Conservation (phyloP, 371 early-diverging fungal species). For the Mortierella sp. region DNA sequence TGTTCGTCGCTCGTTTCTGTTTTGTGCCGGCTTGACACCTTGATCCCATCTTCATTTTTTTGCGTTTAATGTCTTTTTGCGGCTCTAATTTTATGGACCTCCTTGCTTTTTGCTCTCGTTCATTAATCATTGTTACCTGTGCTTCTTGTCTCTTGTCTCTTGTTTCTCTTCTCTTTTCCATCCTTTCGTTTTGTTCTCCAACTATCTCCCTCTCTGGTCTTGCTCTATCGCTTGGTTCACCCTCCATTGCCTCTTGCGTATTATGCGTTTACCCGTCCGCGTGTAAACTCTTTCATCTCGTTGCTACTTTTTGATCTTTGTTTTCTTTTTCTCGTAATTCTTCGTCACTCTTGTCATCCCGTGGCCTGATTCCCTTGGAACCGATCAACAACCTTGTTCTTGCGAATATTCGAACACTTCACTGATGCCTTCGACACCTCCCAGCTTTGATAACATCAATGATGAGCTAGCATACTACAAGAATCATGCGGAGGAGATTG, state of each 20-base stretch:
- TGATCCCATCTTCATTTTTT: background rate
- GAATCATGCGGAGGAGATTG: conserved; percentile 60
- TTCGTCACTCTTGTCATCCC: background rate
- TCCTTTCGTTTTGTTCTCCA: background rate
- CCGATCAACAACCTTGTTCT: background rate
- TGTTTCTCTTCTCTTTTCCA: background rate
- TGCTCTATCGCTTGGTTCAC: background rate
- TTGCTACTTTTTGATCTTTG: background rate
- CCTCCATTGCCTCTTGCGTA: too few species aligned
- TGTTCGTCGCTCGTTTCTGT: too few species aligned
- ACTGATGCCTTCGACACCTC: conserved; percentile 5
- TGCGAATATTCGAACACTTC: background rate
- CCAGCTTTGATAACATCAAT: conserved; percentile 60
- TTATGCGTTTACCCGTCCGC: background rate
- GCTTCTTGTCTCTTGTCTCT: background rate
- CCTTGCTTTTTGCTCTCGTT: conserved; percentile 11
- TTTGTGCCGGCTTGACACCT: too few species aligned
- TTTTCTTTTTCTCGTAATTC: background rate
- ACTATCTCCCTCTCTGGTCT: background rate
- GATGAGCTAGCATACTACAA: conserved; percentile 73
- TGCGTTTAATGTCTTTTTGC: background rate
- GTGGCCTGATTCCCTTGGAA: too few species aligned
- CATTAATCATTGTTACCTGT: conserved; percentile 2
- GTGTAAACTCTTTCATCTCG: background rate
- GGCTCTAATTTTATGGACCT: conserved; percentile 15